phyloP scores from a whole-genome alignment of 345 rosid species.

The Triadica sebifera region DNA sequence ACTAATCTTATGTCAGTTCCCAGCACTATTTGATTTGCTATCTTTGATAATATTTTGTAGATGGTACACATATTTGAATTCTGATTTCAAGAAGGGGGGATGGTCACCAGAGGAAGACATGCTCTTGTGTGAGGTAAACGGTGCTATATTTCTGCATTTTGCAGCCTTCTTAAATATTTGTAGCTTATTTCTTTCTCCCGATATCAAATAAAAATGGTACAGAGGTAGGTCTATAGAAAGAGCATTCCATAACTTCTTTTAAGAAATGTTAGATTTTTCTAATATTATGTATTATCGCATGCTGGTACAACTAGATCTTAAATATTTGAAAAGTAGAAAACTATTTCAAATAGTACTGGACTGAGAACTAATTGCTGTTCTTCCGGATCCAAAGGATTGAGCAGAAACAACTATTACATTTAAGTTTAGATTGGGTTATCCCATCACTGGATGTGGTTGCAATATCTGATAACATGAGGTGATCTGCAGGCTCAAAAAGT shows the following conservation, averaged over 20 bases:
- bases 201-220: not conserved
- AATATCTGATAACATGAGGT: slow-evolving; percentile 18
- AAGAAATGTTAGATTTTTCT: not conserved
- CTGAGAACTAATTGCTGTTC: slow-evolving; percentile 20
- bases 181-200: not conserved
- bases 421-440: slow-evolving; percentile 16
- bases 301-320: slow-evolving; percentile 5
- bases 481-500: slow-evolving; percentile 81
- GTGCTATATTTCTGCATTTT: slow-evolving; percentile 3
- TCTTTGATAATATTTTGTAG: slow-evolving; percentile 34
- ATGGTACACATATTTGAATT: slow-evolving; percentile 94
- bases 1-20: not conserved
- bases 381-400: slow-evolving; percentile 20
- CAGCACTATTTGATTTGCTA: slow-evolving; percentile 23
- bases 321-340: slow-evolving; percentile 21
- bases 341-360: slow-evolving; percentile 25
- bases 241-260: not conserved
- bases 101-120: slow-evolving; percentile 98
- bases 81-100: slow-evolving; percentile 98
- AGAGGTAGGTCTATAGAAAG: slow-evolving; percentile 7
- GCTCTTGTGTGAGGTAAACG: slow-evolving; percentile 84
- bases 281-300: not conserved
- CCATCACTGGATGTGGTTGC: slow-evolving; percentile 14
- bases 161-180: not conserved
- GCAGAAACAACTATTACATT: slow-evolving; percentile 10